Conservation (phyloP, 2,329 filamentous ascomycete genomes). For the Fragosphaeria purpurea region DNA sequence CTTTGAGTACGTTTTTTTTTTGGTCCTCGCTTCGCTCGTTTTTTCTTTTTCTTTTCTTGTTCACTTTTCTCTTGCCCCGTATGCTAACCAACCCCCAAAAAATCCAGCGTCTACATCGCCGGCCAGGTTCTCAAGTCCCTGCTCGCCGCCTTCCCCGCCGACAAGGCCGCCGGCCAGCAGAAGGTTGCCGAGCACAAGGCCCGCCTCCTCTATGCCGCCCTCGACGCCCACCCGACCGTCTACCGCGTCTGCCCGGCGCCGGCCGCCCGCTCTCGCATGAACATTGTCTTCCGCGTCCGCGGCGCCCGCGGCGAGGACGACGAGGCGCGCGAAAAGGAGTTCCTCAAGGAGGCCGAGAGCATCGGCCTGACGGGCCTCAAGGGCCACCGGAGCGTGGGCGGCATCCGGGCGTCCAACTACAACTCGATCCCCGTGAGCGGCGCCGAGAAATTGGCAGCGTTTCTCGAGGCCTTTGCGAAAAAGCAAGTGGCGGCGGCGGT, state of each 20-base stretch:
- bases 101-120: conserved; percentile 66
- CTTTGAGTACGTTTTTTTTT: conserved; percentile 52
- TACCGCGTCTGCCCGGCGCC: conserved; percentile 72
- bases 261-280: conserved; percentile 74
- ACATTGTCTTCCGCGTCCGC: conserved; percentile 79
- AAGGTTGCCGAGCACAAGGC: conserved; percentile 66
- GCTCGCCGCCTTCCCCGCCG: conserved; percentile 48
- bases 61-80: too few relatives aligned
- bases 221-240: conserved; percentile 63
- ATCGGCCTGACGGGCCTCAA: conserved; percentile 69
- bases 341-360: conserved; percentile 62
- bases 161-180: conserved; percentile 70
- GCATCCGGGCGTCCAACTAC: conserved; percentile 81
- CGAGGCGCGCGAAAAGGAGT: conserved; percentile 61
- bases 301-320: conserved; percentile 45
- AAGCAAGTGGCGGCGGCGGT: neutral
- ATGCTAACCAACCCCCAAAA: neutral
- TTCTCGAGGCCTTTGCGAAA: conserved; percentile 45
- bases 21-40: neutral
- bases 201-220: conserved; percentile 59
- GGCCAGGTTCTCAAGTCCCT: conserved; percentile 79
- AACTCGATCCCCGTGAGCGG: conserved; percentile 66
- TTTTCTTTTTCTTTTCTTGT: neutral
- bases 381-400: conserved; percentile 78
- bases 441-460: conserved; percentile 56